Base-by-base conservation (phyloP, 148 eudicot genomes). In the Persicaria tinctoria region DNA sequence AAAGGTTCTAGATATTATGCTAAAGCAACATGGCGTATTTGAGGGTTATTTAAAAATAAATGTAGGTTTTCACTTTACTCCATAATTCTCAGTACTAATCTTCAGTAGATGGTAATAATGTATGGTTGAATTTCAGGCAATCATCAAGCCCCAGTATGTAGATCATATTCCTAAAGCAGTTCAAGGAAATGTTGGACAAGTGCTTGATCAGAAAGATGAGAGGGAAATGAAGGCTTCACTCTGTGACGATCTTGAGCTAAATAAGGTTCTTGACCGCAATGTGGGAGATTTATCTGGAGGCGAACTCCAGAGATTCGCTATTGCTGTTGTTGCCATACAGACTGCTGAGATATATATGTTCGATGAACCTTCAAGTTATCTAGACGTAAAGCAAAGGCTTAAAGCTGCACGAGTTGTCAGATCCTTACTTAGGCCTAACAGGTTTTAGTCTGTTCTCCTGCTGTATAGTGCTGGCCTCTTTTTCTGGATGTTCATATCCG, bases 351-450 rank as follows among this genome's bases (percentile, higher is more conserved):
- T 93, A 76, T 93, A 85, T 75, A 94, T 94, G 98, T 94, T 94
- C 80, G 98, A 94, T 74, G 98, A 94, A 53, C 98, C 98, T 50
- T 94, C 97, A 72, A 94, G 97, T 89, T 91, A 94, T 80, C 89
- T 94, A 71, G 97, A 94, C 88, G 97, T 94, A 55, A 94, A 86
- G 72, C 98, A 94, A 80, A 88, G 98, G 82, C 97, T 94, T 70
- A 94, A 94, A 86, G 98, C 98, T 83, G 97, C 97, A 38, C 86
- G 85, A 89, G 98, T 94, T 56, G 59, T 94, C 73, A 80, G 97
- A 80, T 94, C 98, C 51, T 84, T 94, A 81, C 97, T 94, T 69
- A 89, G 93, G 75, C 88, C 96, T 32, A 89, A 84, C 75, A 91
- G 98, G 98, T 90, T 77, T 74, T 23, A 20, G 7, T 70, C 38